Evolutionary conservation across 257 asterid genomes (phyloP).

Genomic region (Lycium ferocissimum): DNA sequence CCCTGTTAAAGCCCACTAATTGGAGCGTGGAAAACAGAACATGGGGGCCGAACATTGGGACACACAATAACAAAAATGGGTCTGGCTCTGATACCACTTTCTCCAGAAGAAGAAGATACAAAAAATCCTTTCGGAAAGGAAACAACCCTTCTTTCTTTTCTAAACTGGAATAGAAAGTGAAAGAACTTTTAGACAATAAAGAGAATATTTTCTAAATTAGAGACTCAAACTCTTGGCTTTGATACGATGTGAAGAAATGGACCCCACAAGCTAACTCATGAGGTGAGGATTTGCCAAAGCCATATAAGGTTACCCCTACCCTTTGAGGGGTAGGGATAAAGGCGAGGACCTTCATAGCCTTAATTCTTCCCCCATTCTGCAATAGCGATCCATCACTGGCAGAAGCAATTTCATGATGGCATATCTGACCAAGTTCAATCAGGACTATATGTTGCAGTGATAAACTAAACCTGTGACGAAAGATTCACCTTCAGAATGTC

Average conservation of each 20-base stretch:
- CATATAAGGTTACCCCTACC: neutral
- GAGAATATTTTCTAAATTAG: neutral
- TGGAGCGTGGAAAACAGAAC: neutral
- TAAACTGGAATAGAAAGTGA: neutral
- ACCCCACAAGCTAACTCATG: neutral
- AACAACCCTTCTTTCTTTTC: neutral
- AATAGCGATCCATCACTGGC: too few species aligned
- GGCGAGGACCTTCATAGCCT: too few species aligned
- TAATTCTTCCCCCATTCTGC: too few species aligned
- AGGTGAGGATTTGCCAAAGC: neutral
- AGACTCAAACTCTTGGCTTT: neutral
- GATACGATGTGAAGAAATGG: neutral
- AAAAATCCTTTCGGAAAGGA: neutral
- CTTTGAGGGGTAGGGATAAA: too few species aligned
- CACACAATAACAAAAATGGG: neutral
- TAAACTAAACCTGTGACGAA: too few species aligned
- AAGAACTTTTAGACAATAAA: neutral
- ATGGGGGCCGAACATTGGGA: neutral
- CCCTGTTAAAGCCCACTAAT: neutral
- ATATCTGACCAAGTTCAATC: too few species aligned
- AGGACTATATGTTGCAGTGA: too few species aligned
- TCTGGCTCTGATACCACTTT: too few species aligned
- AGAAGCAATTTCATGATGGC: too few species aligned
- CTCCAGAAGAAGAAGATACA: too few species aligned
- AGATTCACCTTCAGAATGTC: too few species aligned